Conservation (phyloP, 2,329 filamentous ascomycete species). For the Myriosclerotinia curreyana region DNA sequence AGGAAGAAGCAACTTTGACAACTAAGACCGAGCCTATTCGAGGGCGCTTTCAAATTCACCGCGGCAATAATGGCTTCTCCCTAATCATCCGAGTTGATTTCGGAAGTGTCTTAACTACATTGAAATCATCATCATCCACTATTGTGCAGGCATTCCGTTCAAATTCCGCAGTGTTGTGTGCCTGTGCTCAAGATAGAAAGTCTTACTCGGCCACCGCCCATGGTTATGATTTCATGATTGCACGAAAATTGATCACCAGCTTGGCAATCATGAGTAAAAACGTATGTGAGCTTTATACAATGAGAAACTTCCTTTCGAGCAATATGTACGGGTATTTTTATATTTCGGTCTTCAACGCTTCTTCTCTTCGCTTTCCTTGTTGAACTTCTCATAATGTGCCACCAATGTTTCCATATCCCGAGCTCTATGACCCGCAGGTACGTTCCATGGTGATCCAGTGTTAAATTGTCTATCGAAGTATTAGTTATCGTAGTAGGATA, state of each 20-base stretch:
- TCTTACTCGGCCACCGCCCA: neutral
- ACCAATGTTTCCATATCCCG: conserved; percentile 58
- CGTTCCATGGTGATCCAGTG: conserved; percentile 59
- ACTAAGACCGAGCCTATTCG: neutral
- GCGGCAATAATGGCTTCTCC: neutral
- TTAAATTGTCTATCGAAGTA: conserved; percentile 57
- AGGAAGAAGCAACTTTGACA: neutral
- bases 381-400: conserved; percentile 59
- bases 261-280: conserved; percentile 7
- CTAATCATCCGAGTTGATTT: no score
- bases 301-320: conserved; percentile 6
- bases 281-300: conserved; percentile 8
- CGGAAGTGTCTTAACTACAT: no score
- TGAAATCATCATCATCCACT: no score
- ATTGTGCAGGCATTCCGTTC: neutral
- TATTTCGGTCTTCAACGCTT: conserved; percentile 39
- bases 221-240: neutral
- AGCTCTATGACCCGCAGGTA: conserved; percentile 56
- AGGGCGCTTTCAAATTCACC: neutral
- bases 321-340: conserved; percentile 26
- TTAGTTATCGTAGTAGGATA: neutral
- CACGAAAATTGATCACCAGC: conserved; percentile 8
- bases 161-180: neutral
- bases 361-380: conserved; percentile 54
- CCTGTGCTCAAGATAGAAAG: neutral